phyloP scores from a whole-genome alignment of 768 basidiomycete species.

The Tylopilus sp. region DNA sequence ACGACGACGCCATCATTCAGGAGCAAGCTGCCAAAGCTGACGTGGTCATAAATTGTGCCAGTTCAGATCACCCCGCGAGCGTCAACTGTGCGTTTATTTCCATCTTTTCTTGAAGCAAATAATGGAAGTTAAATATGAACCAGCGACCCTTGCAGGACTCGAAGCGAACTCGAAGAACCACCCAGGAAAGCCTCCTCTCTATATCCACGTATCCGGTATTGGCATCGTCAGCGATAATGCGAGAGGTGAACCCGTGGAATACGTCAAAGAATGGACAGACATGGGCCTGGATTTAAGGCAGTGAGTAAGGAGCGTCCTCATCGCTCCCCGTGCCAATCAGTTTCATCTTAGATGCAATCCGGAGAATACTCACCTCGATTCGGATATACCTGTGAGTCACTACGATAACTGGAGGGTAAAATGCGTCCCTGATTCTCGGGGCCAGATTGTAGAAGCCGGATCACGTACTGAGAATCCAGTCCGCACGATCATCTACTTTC shows the following conservation, averaged over 20 bases:
- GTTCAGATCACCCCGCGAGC: slow-evolving; percentile 37
- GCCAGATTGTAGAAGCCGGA: slow-evolving; percentile 39
- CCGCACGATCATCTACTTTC: slow-evolving; percentile 43
- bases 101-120: background rate
- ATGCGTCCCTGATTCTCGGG: background rate
- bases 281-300: slow-evolving; percentile 33
- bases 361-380: slow-evolving; percentile 32
- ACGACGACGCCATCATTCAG: slow-evolving; percentile 35
- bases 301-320: slow-evolving; percentile 11
- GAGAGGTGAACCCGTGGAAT: slow-evolving; percentile 35
- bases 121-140: background rate
- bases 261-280: slow-evolving; percentile 37
- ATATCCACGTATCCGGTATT: slow-evolving; percentile 42
- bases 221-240: slow-evolving; percentile 41
- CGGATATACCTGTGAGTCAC: slow-evolving; percentile 28
- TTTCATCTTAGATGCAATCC: slow-evolving; percentile 22
- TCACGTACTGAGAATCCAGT: slow-evolving; percentile 38
- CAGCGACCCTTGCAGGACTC: slow-evolving; percentile 39
- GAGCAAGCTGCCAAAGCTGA: slow-evolving; percentile 35
- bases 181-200: slow-evolving; percentile 39
- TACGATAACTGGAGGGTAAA: background rate
- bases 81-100: slow-evolving; percentile 28
- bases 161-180: slow-evolving; percentile 34
- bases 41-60: slow-evolving; percentile 41
- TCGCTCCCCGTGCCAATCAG: background rate